phyloP scores from a whole-genome alignment of 83 land plant genomes.

The Diphasiastrum complanatum region DNA sequence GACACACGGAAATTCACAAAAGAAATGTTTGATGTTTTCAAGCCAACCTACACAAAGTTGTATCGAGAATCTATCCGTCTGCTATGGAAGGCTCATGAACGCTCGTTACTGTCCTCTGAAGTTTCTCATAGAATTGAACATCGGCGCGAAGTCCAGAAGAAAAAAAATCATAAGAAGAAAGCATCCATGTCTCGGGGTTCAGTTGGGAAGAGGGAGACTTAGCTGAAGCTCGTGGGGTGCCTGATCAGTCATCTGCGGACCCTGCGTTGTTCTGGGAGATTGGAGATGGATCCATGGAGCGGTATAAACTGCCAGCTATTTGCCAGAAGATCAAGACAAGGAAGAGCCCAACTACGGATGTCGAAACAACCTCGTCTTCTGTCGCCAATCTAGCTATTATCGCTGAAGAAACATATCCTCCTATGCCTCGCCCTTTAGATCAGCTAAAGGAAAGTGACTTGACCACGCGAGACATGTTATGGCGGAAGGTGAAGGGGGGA shows the following conservation, averaged over 20 bases:
- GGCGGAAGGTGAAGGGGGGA: constrained; percentile 19
- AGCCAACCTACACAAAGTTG: constrained; percentile 10
- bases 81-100: constrained; percentile 14
- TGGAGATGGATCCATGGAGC: background rate
- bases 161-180: constrained; percentile 12
- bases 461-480: constrained; percentile 15
- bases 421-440: constrained; percentile 13
- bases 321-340: constrained; percentile 11
- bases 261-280: constrained; percentile 4
- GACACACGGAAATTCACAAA: background rate
- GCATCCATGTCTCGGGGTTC: too few species aligned
- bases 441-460: constrained; percentile 13
- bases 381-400: too few species aligned
- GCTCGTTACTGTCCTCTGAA: constrained; percentile 1
- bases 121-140: constrained; percentile 2
- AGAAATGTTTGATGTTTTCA: constrained; percentile 13
- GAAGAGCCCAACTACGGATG: too few species aligned
- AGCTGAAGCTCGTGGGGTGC: constrained; percentile 13
- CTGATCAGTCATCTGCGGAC: background rate
- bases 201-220: background rate
- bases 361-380: too few species aligned
- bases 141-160: constrained; percentile 9
- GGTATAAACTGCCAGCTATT: constrained; percentile 2
- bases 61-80: constrained; percentile 2
- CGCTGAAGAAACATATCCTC: too few species aligned